A percentile compares a stretch with the other conserved stretches of the same genome.
Evolutionary conservation across 2,329 filamentous ascomycete species (phyloP).

Genomic region (Colletotrichum sp.): DNA sequence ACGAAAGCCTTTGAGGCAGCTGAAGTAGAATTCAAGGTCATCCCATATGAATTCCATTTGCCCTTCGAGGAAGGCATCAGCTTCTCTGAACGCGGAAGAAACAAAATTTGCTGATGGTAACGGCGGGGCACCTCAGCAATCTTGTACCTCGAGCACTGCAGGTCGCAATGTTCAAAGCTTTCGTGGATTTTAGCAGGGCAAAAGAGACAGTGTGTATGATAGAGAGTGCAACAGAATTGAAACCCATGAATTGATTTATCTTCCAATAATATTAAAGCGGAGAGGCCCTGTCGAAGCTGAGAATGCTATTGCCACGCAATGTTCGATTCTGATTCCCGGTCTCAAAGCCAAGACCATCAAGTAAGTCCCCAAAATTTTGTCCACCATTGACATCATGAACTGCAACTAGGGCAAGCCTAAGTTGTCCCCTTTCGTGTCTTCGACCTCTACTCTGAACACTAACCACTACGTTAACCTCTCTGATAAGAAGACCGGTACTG

Average conservation of each 20-base stretch:
- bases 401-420: neutral
- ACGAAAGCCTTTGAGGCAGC: neutral
- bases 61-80: neutral
- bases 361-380: neutral
- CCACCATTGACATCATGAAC: neutral
- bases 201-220: neutral
- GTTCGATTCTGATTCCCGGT: too few relatives aligned
- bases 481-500: neutral
- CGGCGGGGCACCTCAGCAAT: neutral
- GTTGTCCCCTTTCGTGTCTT: neutral
- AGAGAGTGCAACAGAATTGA: neutral
- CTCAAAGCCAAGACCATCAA: too few relatives aligned
- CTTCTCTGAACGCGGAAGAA: neutral
- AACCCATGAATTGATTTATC: neutral
- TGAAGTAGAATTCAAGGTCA: neutral
- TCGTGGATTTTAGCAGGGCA: neutral
- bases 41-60: neutral
- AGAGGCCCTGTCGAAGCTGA: too few relatives aligned
- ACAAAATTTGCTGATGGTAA: neutral
- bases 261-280: too few relatives aligned
- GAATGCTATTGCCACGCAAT: too few relatives aligned
- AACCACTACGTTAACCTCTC: neutral
- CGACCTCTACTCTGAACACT: neutral
- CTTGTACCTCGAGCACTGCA: neutral
- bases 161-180: neutral